Evolutionary conservation across 2,329 filamentous ascomycete species (phyloP).

Genomic region (Colletotrichum destructivum): DNA sequence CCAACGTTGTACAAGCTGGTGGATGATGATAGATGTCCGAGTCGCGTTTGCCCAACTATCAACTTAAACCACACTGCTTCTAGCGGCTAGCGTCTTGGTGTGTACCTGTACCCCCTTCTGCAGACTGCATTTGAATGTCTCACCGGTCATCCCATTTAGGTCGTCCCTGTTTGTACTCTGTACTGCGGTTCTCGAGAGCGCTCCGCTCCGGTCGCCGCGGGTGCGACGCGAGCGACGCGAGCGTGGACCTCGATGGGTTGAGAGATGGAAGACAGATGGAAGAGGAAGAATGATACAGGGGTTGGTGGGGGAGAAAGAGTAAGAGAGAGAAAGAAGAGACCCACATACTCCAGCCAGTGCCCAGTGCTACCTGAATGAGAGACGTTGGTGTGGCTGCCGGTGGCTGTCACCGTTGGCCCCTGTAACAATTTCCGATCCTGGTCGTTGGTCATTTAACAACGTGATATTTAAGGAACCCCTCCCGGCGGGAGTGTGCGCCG

Average conservation of each 20-base stretch:
- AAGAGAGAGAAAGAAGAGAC: neutral
- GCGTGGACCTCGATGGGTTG: neutral
- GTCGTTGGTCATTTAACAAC: constrained; percentile 34
- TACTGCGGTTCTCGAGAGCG: neutral
- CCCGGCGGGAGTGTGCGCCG: constrained; percentile 8
- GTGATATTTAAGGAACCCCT: constrained; percentile 29
- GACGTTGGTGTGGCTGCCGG: constrained; percentile 20
- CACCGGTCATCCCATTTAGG: neutral
- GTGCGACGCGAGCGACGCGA: constrained; percentile 2
- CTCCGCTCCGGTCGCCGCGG: constrained; percentile 17
- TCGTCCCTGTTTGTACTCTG: neutral
- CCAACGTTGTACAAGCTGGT: neutral
- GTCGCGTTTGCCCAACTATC: neutral
- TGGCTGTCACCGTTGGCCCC: constrained; percentile 14
- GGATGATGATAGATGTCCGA: neutral
- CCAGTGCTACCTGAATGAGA: constrained; percentile 9
- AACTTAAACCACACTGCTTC: neutral
- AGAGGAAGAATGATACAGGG: neutral
- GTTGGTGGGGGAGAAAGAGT: neutral
- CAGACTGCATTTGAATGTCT: neutral
- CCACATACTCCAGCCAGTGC: neutral
- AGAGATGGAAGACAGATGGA: neutral
- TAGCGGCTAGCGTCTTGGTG: neutral
- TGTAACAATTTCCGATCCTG: constrained; percentile 37
- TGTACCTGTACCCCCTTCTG: constrained; percentile 7